phyloP scores from a whole-genome alignment of 2,329 filamentous ascomycete genomes.

The Trichoderma brevicompactum region DNA sequence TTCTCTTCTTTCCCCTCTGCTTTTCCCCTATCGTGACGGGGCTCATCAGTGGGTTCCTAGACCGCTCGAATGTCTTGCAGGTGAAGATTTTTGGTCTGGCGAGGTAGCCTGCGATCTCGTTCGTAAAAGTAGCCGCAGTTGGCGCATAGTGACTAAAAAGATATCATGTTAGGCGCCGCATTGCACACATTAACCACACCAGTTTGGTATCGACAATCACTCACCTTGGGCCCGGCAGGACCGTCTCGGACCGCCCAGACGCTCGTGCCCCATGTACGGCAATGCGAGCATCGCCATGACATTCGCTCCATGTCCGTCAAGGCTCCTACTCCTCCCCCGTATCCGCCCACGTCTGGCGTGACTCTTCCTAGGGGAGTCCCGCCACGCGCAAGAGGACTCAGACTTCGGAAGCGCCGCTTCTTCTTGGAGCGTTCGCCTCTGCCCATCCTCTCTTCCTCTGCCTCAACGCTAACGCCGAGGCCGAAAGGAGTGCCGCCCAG shows the following conservation, averaged over 20 bases:
- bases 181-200: background rate
- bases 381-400: slow-evolving; percentile 74
- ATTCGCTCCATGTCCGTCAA: slow-evolving; percentile 77
- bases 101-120: slow-evolving; percentile 79
- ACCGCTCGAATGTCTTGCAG: slow-evolving; percentile 41
- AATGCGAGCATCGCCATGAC: slow-evolving; percentile 88
- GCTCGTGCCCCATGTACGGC: slow-evolving; percentile 81
- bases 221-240: slow-evolving; percentile 79
- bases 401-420: slow-evolving; percentile 86
- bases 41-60: slow-evolving; percentile 37
- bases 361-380: slow-evolving; percentile 70
- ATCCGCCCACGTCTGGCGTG: slow-evolving; percentile 79
- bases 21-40: slow-evolving; percentile 31
- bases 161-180: slow-evolving; percentile 29
- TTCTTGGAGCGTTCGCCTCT: slow-evolving; percentile 93
- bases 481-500: slow-evolving; percentile 71
- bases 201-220: slow-evolving; percentile 38
- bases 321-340: slow-evolving; percentile 70
- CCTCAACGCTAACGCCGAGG: slow-evolving; percentile 57
- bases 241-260: slow-evolving; percentile 97
- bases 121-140: slow-evolving; percentile 92
- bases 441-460: slow-evolving; percentile 82
- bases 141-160: slow-evolving; percentile 76
- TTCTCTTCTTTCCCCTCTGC: background rate
- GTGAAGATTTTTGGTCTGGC: slow-evolving; percentile 49